Conservation (phyloP, 106 monocot species). For the Apostasia shenzhenica region DNA sequence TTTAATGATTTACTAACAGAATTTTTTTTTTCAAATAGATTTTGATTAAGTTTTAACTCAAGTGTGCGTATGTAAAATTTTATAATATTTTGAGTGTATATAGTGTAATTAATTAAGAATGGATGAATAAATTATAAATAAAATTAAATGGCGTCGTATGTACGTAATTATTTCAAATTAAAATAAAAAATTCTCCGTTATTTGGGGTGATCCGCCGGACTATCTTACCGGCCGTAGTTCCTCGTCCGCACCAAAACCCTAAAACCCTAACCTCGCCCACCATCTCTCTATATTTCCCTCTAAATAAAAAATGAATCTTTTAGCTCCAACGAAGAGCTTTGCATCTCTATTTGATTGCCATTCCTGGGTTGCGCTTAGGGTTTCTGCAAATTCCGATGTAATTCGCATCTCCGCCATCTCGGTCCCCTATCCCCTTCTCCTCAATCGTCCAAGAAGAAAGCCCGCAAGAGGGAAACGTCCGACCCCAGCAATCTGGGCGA, state of each 20-base stretch:
- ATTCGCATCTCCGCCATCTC: background rate
- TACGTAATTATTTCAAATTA: too few species aligned
- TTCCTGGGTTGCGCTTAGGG: background rate
- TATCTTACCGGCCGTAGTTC: background rate
- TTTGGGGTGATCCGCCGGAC: background rate
- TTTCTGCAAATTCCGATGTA: background rate
- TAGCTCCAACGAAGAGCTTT: background rate
- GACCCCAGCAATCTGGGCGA: background rate
- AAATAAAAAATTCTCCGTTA: too few species aligned
- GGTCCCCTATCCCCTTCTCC: background rate
- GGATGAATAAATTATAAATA: too few species aligned
- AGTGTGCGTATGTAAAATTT: too few species aligned
- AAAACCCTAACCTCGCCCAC: background rate
- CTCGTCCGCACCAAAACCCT: constrained; percentile 1
- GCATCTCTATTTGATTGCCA: background rate
- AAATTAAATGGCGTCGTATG: too few species aligned
- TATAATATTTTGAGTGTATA: too few species aligned
- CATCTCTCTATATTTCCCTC: background rate
- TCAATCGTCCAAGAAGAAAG: background rate
- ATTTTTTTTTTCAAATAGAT: too few species aligned
- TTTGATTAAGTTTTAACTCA: too few species aligned
- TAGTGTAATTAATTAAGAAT: too few species aligned
- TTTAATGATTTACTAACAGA: too few species aligned
- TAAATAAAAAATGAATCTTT: background rate
- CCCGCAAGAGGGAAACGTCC: background rate